Percentiles rank a stretch among this genome's conserved stretches.
These are phyloP conservation scores for Akanthomyces dipterigenus DNA, from an alignment of 2,329 filamentous ascomycete genomes.

Conservation along the genomic window DNA sequence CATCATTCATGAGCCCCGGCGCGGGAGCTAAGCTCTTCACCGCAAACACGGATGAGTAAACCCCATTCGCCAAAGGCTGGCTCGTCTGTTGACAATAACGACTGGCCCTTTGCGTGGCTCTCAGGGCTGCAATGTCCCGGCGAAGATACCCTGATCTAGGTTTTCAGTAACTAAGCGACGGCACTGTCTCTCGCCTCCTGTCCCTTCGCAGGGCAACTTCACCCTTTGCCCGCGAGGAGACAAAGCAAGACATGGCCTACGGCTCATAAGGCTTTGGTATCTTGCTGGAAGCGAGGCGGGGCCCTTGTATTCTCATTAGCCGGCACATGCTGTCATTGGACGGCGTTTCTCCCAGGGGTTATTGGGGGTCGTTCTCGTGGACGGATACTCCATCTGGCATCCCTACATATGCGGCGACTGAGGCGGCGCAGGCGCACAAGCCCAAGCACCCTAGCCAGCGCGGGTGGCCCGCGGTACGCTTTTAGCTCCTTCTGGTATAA, in stretches of 20 bases:
- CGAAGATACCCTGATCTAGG: not conserved
- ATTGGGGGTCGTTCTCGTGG: not conserved
- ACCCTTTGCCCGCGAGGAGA: no score
- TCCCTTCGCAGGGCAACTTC: not conserved
- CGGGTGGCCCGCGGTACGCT: not conserved
- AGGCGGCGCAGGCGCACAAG: conserved; percentile 5
- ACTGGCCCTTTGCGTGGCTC: not conserved
- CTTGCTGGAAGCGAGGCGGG: not conserved
- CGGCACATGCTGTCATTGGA: not conserved
- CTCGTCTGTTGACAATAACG: not conserved
- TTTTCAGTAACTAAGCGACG: not conserved
- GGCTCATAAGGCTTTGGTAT: not conserved
- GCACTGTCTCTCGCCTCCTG: not conserved
- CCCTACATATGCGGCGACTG: not conserved
- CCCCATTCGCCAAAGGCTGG: not conserved
- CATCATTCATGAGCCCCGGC: no score
- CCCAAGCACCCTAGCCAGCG: not conserved
- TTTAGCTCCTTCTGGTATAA: not conserved
- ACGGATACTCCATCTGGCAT: not conserved
- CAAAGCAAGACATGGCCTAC: no score
- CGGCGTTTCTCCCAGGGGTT: not conserved
- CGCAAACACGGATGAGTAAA: not conserved
- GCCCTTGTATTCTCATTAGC: not conserved
- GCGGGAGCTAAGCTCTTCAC: not conserved
- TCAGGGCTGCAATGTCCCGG: not conserved